Evolutionary conservation across 371 early-diverging fungal species (phyloP).

Genomic region (Mucor velutinosus): DNA sequence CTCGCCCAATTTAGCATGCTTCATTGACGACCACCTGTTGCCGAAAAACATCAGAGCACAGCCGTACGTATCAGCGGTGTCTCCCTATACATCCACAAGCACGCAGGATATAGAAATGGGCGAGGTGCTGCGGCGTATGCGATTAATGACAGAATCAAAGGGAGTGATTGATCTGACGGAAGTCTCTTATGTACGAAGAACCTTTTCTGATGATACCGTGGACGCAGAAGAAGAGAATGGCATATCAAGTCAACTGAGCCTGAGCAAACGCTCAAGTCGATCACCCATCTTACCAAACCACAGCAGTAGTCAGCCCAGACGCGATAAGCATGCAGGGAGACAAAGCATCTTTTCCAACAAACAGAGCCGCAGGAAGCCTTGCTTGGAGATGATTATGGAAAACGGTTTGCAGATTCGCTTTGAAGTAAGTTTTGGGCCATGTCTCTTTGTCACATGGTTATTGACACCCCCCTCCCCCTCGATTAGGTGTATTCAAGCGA

Average conservation of each 20-base stretch:
- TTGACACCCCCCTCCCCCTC: too few species aligned
- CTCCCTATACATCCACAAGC: constrained; percentile 13
- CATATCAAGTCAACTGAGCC: neutral
- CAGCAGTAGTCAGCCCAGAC: neutral
- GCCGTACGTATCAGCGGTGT: constrained; percentile 14
- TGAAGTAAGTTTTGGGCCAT: constrained; percentile 21
- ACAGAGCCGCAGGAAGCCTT: constrained; percentile 18
- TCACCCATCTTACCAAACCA: neutral
- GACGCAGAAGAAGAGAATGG: neutral
- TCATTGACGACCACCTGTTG: constrained; percentile 6
- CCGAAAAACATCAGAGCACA: neutral
- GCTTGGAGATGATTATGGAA: constrained; percentile 45
- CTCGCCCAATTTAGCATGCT: constrained; percentile 22
- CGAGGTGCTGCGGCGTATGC: constrained; percentile 50
- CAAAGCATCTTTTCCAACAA: constrained; percentile 8
- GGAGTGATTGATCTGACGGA: constrained; percentile 60
- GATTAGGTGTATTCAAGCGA: constrained; percentile 43
- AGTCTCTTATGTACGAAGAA: constrained; percentile 36
- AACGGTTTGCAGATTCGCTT: constrained; percentile 40
- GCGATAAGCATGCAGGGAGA: neutral
- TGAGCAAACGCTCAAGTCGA: neutral
- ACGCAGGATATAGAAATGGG: neutral
- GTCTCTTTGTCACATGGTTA: too few species aligned
- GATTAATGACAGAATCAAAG: constrained; percentile 44
- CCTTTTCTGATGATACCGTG: constrained; percentile 13